phyloP scores from a whole-genome alignment of 441 rosid genomes.

The Croton laevigatus region DNA sequence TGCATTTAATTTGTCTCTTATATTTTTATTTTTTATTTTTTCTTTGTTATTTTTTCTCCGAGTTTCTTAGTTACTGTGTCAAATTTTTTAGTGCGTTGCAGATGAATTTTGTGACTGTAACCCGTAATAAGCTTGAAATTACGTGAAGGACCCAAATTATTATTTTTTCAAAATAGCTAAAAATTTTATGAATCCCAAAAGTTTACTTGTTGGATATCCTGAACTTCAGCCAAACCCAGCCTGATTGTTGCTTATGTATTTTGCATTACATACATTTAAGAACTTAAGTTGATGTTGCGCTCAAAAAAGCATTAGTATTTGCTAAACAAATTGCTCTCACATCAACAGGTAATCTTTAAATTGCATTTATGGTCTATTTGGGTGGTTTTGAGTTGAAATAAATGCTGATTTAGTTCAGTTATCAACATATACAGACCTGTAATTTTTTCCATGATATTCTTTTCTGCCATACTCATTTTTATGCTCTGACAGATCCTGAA shows the following conservation, averaged over 20 bases:
- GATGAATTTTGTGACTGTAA: background rate
- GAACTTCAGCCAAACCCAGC: background rate
- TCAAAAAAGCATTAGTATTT: background rate
- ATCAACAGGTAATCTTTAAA: background rate
- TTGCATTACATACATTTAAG: background rate
- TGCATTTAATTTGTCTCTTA: constrained; percentile 6
- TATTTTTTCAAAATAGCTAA: too few relatives aligned
- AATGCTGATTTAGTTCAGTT: background rate
- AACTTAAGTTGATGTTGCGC: background rate
- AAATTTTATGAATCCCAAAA: background rate
- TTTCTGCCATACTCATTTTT: constrained; percentile 2
- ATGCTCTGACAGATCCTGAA: constrained; percentile 6
- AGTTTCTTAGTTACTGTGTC: background rate
- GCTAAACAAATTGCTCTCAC: background rate
- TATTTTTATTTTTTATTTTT: too few relatives aligned
- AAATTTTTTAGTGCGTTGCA: background rate
- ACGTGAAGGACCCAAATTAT: background rate
- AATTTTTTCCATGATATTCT: background rate
- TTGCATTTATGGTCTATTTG: background rate
- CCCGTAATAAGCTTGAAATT: background rate
- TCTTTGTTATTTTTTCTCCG: background rate
- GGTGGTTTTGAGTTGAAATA: background rate
- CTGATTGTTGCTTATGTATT: background rate
- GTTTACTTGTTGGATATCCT: background rate
- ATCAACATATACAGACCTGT: too few relatives aligned